Base-by-base conservation (phyloP, 2,329 filamentous ascomycete genomes). In the Plectosphaerella plurivora region DNA sequence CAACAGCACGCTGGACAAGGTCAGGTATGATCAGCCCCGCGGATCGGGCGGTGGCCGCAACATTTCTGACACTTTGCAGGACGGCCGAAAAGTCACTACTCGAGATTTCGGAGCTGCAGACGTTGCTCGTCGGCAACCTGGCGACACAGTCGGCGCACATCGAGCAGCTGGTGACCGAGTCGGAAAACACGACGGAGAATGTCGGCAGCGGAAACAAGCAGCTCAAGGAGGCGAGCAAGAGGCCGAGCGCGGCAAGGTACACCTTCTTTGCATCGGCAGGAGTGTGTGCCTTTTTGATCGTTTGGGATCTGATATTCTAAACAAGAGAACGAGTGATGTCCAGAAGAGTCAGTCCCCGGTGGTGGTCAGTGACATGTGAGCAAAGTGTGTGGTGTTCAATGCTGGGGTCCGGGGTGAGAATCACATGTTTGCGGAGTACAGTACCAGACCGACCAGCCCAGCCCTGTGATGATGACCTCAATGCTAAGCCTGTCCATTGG, bases 101-200 rank as follows among this genome's bases (percentile, higher is more conserved):
- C 4, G 94, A 99, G 68, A 97, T 99, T 57, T 88, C 91, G 8
- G 91, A 96, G 65, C 76, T 99, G 49, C 94, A 99, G 67, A 90
- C 89, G 51, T 86, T 93, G 51, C 85, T 99, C 12, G 90, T 94
- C 41, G 84, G 83, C 61, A 96, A 97, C 65, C 80, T 99, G 20
- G 82, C 86, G 39, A 86, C 87, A 14, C 94, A 99, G 65, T 88
- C 89, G 51, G 91, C 90, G 52, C 87, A 94, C 61, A 96, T 99
- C 57, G 88, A 91, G 55, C 89, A 94, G 66, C 78, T 99, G 18
- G 90, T 96, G 33, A 78, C 86, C 44, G 93, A 99, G 68, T 91
- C 91, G 2, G 81, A 86, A 55, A 79, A 83, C 33, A 97, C 92
- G 10, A 83, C 86, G 24, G 88, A 93, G 65, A 97, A 97, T 64